Evolutionary conservation across 2,329 filamentous ascomycete species (phyloP).

Genomic region (Calonectria leucothoes): DNA sequence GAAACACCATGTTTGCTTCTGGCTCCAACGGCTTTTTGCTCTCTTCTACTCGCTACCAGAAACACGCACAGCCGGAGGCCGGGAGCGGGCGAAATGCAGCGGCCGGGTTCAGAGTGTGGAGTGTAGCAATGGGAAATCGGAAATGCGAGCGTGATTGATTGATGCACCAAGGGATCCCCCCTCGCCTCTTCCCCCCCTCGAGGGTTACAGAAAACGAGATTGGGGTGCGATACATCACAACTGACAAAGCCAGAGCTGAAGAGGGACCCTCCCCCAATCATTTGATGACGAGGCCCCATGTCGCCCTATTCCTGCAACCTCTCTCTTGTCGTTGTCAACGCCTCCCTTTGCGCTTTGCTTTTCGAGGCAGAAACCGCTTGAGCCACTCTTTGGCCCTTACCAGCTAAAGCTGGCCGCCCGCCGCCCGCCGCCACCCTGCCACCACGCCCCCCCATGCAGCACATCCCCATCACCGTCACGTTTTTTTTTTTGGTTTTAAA

Average conservation of each 20-base stretch:
- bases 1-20: not conserved
- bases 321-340: not conserved
- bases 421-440: not conserved
- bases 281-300: not conserved
- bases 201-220: not conserved
- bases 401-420: not conserved
- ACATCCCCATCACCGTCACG: not conserved
- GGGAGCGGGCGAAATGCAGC: not conserved
- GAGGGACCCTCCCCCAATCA: not conserved
- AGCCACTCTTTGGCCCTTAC: not conserved
- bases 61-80: not conserved
- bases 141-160: not conserved
- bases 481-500: not conserved
- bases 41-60: not conserved
- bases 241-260: not conserved
- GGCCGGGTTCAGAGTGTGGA: not conserved
- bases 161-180: not conserved
- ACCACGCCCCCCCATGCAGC: not conserved
- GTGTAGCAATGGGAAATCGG: not conserved
- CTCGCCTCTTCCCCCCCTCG: not conserved
- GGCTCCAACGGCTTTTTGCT: not conserved
- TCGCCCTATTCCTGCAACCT: not conserved
- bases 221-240: constrained; percentile 1
- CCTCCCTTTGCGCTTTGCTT: not conserved
- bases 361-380: not conserved